Evolutionary conservation across 2,329 filamentous ascomycete species (phyloP), one percentile per base, ranked within the genome.

Genomic region (Botrytis fabae): DNA sequence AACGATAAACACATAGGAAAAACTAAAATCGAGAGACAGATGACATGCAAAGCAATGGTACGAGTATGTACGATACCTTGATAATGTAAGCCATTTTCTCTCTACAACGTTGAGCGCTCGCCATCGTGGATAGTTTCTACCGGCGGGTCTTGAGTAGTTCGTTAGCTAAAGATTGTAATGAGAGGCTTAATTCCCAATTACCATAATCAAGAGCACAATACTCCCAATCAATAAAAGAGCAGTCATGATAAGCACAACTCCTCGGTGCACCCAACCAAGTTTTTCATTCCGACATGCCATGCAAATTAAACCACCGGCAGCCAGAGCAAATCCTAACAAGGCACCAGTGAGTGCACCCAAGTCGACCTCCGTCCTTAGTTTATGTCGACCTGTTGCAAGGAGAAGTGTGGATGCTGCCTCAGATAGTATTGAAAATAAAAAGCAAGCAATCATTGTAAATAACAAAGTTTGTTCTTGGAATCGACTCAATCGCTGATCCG

Each of bases 301-400:
- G 80, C 87, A 85, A 48, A 86, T 88, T 10, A 93, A 84, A 1
- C 86, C 91, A 20, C 87, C 83, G 64, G 89, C 88, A 0, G 88
- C 89, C 77, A 90, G 90, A 74, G 90, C 85, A 59, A 94, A 80
- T 75, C 90, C 92, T 44, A 88, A 85, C 46, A 92, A 85, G 25
- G 92, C 89, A 16, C 92, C 92, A 59, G 93, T 85, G 1, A 92
- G 85, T 2, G 93, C 91, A 14, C 90, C 92, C 0, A 88, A 88
- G 78, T 95, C 92, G 5, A 95, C 93, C 80, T 93, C 89, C n/a
- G 89, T 85, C 7, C 87, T 85, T 76, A 91, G 85, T 80, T 88
- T 91, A 79, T 89, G 90, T 64, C 88, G 86, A 14, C 92, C 92
- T 1, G 93, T 93, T 22, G 85, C 83, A 46, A 92, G 88, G 54